Evolutionary conservation across 208 protist species (phyloP), one percentile per base, ranked within the genome.

Genomic region (Trypanosoma lewisi): DNA sequence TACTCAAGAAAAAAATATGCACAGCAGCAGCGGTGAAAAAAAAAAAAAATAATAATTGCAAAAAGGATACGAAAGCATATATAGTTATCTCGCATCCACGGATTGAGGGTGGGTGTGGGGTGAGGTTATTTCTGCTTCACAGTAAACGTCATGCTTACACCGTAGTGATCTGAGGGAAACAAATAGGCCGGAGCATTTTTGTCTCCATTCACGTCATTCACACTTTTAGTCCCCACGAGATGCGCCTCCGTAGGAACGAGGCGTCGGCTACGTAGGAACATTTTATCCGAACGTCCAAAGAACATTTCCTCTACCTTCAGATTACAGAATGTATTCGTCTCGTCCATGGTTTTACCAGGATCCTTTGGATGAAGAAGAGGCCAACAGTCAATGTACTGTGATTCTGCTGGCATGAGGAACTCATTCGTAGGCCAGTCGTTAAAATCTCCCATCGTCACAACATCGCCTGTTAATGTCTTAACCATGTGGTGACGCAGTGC

Each of bases 291-390:
- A 7, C 91, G 78, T 8, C 91, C 91, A 82, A 92, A 96, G 71
- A 93, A 96, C 56, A 91, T 89, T 65, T 93, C 84, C 75, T 96
- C 87, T 52, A 96, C 89, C 56, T 94, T 96, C 16, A 96, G 75
- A 68, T 87, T 87, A 76, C 90, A 96, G 69, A 94, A 96, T 4
- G 82, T 89, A 70, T 93, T 93, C n/a, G 83, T 87, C 61, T 93
- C 91, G 59, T 96, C 87, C 84, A 96, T 96, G 3, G 91, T 96
- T 54, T 89, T 93, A 31, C 87, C 91, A 23, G 82, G 67, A 51
- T 90, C 59, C 11, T 54, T 45, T 1, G 83, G 85, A 60, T 83
- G 76, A 11, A 96, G 33, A 17, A 92, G 33, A 21, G 87, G 87
- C 91, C 91, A 96, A 64, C 84, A 87, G 52, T 96, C 87, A 0